Evolutionary conservation across 2,329 filamentous ascomycete species (phyloP), one percentile per base, ranked within the genome.

Genomic region (Phaeosphaeria sp.): DNA sequence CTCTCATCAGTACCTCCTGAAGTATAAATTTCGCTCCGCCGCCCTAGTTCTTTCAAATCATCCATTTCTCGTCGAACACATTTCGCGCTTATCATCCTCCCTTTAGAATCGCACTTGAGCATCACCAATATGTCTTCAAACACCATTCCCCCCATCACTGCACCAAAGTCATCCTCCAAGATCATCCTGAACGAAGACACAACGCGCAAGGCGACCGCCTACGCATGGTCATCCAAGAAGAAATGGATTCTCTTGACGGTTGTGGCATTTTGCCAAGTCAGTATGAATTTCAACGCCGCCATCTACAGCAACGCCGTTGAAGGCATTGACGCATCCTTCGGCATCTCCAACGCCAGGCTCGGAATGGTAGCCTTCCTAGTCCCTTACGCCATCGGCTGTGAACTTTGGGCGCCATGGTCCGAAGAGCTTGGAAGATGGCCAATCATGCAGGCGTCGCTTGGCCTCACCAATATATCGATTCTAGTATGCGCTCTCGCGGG

Each of bases 381-480:
- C 44, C 75, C 88, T 1, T 95, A 95, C 72, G 91, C 91, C 27
- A 92, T 95, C 71, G 91, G 91, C 22, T 95, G 92, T 73, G 91
- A 95, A 75, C 82, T 94, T 0, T 95, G 91, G 91, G 91, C 91
- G 0, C 91, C 30, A 65, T 84, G 91, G 90, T 90, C 87, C 39
- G 92, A 95, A 74, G 92, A 95, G 69, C 82, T 92, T 55, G 91
- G 92, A 18, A 87, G 92, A 46, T 90, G 87, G 80, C 87, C 86
- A 1, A 84, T 95, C 51, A 83, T 95, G 49, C 91, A 94, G 80
- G 74, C 83, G 8, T 91, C 88, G 9, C 79, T 95, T 43, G 83
- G 88, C 57, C 79, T 93, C 3, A 90, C 93, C 77, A 95, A 95
- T 66, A 72, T 92, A 50, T 94, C 85, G 79, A 88, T 91, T 60